Conservation (phyloP, 768 basidiomycete species). For the Obba rivulosa region DNA sequence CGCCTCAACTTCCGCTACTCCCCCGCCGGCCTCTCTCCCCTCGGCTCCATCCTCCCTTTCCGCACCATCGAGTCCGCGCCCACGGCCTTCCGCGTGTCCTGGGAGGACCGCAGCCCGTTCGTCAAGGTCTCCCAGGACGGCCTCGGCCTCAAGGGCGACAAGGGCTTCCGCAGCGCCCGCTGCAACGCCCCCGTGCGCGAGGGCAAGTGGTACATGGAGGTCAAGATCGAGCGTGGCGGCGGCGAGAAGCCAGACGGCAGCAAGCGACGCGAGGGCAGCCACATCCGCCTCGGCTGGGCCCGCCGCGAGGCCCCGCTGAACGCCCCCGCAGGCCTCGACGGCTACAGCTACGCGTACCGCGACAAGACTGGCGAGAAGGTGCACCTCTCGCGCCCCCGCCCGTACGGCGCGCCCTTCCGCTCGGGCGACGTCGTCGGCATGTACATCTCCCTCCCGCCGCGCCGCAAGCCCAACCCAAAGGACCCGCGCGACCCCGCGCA, state of each 20-base stretch:
- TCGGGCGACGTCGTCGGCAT: slow-evolving; percentile 91
- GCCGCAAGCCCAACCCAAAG: slow-evolving; percentile 47
- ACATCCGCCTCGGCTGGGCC: slow-evolving; percentile 90
- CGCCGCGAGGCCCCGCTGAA: slow-evolving; percentile 91
- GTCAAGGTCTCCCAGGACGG: slow-evolving; percentile 78
- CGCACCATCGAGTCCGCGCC: slow-evolving; percentile 81
- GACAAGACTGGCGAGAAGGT: slow-evolving; percentile 94
- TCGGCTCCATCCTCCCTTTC: slow-evolving; percentile 54
- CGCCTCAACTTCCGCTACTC: slow-evolving; percentile 76
- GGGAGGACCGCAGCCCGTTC: slow-evolving; percentile 88
- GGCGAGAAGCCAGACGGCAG: slow-evolving; percentile 50
- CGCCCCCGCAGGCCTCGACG: slow-evolving; percentile 89
- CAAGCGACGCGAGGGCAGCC: slow-evolving; percentile 57
- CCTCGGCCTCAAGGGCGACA: slow-evolving; percentile 68
- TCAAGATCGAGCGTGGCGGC: slow-evolving; percentile 70
- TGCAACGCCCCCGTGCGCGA: slow-evolving; percentile 86
- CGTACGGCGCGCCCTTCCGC: slow-evolving; percentile 69
- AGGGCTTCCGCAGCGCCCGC: slow-evolving; percentile 87
- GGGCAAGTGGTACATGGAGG: slow-evolving; percentile 94
- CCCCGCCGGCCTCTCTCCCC: slow-evolving; percentile 68
- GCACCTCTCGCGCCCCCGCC: slow-evolving; percentile 71
- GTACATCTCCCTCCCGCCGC: slow-evolving; percentile 85
- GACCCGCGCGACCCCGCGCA: slow-evolving; percentile 79
- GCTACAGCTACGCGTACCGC: slow-evolving; percentile 86
- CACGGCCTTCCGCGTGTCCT: slow-evolving; percentile 64